Base-by-base conservation (phyloP, 2,329 filamentous ascomycete species). In the Epichloe glyceriae region DNA sequence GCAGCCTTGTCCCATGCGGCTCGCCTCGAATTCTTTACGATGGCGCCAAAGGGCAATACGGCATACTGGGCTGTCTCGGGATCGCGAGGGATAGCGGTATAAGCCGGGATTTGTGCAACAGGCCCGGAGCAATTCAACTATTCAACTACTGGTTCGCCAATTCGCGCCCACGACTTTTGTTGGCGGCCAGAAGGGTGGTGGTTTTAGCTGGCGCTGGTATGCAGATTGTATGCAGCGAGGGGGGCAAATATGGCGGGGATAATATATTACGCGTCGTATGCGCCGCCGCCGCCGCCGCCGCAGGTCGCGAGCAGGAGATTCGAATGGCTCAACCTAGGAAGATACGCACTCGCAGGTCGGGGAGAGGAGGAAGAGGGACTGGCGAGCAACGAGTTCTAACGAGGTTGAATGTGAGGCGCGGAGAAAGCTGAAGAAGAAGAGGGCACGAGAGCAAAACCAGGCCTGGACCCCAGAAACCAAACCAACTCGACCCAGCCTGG, bases 1-100 rank as follows among this genome's bases (percentile, higher is more conserved):
- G 60, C 61, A 62, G 61, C 52, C 52, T 37, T 41, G 45, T 40
- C 33, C 34, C 39, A 45, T 47, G 43, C 40, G 48, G n/a, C 37
- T 48, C 43, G 48, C 30, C 37, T 46, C 26, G 20, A 37, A n/a
- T 4, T 22, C 12, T 39, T 37, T 51, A 46, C 40, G 49, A 51
- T 41, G 44, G 49, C 46, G 34, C 19, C 30, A 19, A 33, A 35
- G 46, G 33, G 42, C 45, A 44, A 49, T 43, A 39, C 52, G 47
- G 50, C 52, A 54, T 54, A 34, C 37, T 50, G 46, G 35, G 46
- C 46, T 43, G 37, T 39, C 46, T 39, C 46, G 52, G 30, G 49
- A 37, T 19, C 22, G 49, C 39, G 26, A 46, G 20, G 30, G 38
- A 39, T 15, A 47, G 38, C 39, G 34, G 34, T 38, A n/a, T 37